Evolutionary conservation across 805 yeast species (phyloP).

Genomic region (Tetrapisispora taiwanensis): DNA sequence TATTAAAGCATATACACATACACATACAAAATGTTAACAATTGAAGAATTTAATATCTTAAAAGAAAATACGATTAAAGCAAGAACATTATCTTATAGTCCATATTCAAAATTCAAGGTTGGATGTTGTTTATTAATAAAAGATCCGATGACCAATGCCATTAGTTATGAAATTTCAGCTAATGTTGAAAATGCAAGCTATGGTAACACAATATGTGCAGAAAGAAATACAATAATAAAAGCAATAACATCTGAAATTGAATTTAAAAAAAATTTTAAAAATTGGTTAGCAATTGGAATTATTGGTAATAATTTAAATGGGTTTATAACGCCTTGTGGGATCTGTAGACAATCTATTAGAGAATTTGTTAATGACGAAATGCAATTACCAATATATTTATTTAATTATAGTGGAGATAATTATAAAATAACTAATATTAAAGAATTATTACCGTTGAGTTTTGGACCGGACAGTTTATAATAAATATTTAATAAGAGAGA

Average conservation of each 20-base stretch:
- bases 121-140: slow-evolving; percentile 65
- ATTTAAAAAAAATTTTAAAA: slow-evolving; percentile 3
- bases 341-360: slow-evolving; percentile 81
- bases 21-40: not conserved
- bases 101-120: slow-evolving; percentile 45
- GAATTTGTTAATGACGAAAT: slow-evolving; percentile 50
- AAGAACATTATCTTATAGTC: slow-evolving; percentile 36
- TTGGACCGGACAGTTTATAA: slow-evolving; percentile 72
- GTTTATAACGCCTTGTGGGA: slow-evolving; percentile 82
- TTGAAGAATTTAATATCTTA: slow-evolving; percentile 8
- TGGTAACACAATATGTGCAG: slow-evolving; percentile 73
- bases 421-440: slow-evolving; percentile 39
- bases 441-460: slow-evolving; percentile 70
- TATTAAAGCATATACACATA: no score
- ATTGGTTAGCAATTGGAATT: slow-evolving; percentile 21
- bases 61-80: slow-evolving; percentile 29
- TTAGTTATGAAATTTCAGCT: slow-evolving; percentile 80
- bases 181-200: slow-evolving; percentile 91
- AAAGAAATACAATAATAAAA: slow-evolving; percentile 51
- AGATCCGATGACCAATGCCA: slow-evolving; percentile 38
- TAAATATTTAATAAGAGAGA: no score
- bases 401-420: slow-evolving; percentile 41
- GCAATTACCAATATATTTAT: slow-evolving; percentile 55
- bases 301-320: slow-evolving; percentile 32
- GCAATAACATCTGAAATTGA: slow-evolving; percentile 33